phyloP scores from a whole-genome alignment of 495 filamentous ascomycete species.

The Aspergillus funiculosus region DNA sequence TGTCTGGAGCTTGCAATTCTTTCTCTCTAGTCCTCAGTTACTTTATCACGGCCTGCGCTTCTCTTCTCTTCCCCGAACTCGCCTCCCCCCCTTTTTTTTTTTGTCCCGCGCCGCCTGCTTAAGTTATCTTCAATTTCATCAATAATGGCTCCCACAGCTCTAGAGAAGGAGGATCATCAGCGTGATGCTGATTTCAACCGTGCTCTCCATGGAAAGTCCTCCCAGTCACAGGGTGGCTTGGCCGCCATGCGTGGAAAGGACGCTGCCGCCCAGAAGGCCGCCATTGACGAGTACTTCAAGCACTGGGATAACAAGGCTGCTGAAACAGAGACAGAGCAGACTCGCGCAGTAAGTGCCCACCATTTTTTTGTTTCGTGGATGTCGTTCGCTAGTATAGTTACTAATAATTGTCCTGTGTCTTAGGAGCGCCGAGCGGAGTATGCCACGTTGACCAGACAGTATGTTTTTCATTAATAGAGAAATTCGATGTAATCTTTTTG shows the following conservation, averaged over 20 bases:
- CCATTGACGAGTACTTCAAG: constrained; percentile 98
- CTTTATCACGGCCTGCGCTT: neutral
- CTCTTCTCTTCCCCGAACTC: constrained; percentile 1
- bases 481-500: neutral
- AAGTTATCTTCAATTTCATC: constrained; percentile 16
- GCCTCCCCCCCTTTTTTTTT: constrained; percentile 15
- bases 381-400: neutral
- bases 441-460: constrained; percentile 92
- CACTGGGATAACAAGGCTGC: constrained; percentile 94
- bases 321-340: constrained; percentile 72
- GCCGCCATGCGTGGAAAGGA: constrained; percentile 83
- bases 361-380: neutral
- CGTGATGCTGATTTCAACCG: constrained; percentile 94
- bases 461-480: constrained; percentile 33
- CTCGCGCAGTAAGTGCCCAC: constrained; percentile 68
- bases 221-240: constrained; percentile 65
- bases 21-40: neutral
- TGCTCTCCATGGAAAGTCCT: constrained; percentile 82
- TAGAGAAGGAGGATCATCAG: constrained; percentile 79
- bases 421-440: constrained; percentile 84
- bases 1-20: neutral
- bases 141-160: constrained; percentile 60
- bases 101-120: constrained; percentile 7
- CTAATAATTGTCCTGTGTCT: neutral
- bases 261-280: constrained; percentile 72